Conservation (phyloP, 768 basidiomycete species). For the Paxillus rubicundulus region DNA sequence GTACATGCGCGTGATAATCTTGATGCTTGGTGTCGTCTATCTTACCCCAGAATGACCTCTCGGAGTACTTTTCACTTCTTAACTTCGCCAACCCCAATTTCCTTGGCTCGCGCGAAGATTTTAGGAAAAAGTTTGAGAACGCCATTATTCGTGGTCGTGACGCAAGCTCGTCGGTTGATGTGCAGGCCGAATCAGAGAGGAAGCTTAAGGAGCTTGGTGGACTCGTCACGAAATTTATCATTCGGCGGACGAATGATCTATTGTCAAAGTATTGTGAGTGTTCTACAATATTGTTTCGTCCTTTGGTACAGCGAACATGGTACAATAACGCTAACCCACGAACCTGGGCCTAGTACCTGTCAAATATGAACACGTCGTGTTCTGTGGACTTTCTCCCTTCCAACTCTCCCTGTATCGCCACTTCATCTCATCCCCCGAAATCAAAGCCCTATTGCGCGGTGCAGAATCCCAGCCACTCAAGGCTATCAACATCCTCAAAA, state of each 20-base stretch:
- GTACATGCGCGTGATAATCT: constrained; percentile 3
- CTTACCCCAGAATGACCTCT: constrained; percentile 75
- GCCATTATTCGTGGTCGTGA: constrained; percentile 89
- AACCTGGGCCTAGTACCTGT: constrained; percentile 71
- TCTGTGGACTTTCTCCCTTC: constrained; percentile 81
- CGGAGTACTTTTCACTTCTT: constrained; percentile 91
- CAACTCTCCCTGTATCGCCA: constrained; percentile 83
- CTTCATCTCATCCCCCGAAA: constrained; percentile 91
- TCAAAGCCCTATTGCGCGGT: constrained; percentile 85
- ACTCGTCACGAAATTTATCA: constrained; percentile 91
- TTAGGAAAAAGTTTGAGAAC: constrained; percentile 94
- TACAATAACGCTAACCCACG: constrained; percentile 1
- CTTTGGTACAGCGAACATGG: not conserved
- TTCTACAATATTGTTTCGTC: not conserved
- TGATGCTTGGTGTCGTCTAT: not conserved
- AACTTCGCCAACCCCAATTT: constrained; percentile 93
- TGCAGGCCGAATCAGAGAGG: constrained; percentile 79
- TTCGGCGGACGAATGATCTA: constrained; percentile 89
- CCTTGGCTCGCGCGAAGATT: constrained; percentile 84
- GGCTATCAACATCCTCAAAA: constrained; percentile 92
- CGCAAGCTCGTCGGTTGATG: constrained; percentile 74
- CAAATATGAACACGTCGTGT: constrained; percentile 98
- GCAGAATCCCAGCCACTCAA: constrained; percentile 91
- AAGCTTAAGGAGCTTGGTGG: constrained; percentile 89
- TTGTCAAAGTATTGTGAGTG: constrained; percentile 89